Percentiles rank a stretch among this genome's conserved stretches.
Evolutionary conservation across 805 yeast genomes (phyloP).

Genomic region (Saturnispora halmiae): DNA sequence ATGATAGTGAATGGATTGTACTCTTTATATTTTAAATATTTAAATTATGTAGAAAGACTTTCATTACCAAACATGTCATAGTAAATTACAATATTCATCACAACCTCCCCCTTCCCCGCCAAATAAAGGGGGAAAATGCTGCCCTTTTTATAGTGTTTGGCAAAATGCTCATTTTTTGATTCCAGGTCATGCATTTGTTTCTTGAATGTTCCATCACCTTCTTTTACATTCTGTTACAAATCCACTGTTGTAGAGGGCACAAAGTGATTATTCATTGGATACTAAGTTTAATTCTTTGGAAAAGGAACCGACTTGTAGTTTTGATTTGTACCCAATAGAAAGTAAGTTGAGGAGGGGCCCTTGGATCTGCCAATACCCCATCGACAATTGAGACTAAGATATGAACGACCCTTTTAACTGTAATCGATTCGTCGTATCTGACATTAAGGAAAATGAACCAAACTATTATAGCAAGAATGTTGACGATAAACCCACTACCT

Average conservation of each 20-base stretch:
- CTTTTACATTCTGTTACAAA: too few relatives aligned
- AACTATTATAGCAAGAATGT: constrained; percentile 47
- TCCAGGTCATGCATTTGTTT: too few relatives aligned
- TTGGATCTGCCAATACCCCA: constrained; percentile 43
- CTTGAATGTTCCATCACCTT: too few relatives aligned
- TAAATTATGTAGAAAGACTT: too few relatives aligned
- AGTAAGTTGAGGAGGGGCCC: constrained; percentile 40
- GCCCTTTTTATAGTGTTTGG: too few relatives aligned
- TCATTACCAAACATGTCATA: too few relatives aligned
- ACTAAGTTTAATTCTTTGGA: constrained; percentile 1
- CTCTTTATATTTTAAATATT: too few relatives aligned
- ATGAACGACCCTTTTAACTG: constrained; percentile 41
- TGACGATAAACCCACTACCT: constrained; percentile 11
- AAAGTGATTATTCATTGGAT: not conserved
- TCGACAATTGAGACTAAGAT: constrained; percentile 18
- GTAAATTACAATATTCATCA: too few relatives aligned
- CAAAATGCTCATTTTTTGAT: too few relatives aligned
- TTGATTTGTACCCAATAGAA: constrained; percentile 40
- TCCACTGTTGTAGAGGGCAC: not conserved
- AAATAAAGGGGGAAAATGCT: too few relatives aligned
- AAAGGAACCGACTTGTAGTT: constrained; percentile 11
- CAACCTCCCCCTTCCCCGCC: too few relatives aligned
- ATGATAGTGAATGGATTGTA: too few relatives aligned
- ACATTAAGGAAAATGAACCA: constrained; percentile 62
- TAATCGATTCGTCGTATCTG: constrained; percentile 67